Conservation (phyloP, 139 green algal genomes). For the Edaphochlamys debaryana region DNA sequence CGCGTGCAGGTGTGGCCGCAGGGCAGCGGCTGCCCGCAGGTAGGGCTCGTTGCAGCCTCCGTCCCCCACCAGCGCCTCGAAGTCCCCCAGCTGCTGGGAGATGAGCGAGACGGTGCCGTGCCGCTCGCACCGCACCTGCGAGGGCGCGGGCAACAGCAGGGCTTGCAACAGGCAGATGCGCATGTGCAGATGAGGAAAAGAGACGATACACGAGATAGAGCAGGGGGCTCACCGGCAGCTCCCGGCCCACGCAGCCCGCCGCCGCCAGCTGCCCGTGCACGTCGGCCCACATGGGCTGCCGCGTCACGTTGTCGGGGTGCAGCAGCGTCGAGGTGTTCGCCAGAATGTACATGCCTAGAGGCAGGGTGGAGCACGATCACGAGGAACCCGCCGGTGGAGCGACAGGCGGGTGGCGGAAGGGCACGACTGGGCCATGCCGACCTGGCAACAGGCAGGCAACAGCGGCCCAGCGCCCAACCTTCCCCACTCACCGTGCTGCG, state of each 20-base stretch:
- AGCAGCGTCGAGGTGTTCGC: neutral
- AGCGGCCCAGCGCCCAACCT: too few species aligned
- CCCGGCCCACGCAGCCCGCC: neutral
- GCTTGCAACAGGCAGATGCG: too few species aligned
- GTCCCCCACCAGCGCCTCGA: conserved; percentile 58
- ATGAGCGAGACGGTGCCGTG: conserved; percentile 60
- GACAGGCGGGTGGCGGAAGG: too few species aligned
- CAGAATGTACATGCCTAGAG: neutral
- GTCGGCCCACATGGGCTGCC: neutral
- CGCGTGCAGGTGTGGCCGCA: conserved; percentile 74
- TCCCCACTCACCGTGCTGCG: conserved; percentile 59
- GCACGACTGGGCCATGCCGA: too few species aligned
- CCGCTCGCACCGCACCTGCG: conserved; percentile 61
- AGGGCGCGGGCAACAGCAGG: too few species aligned
- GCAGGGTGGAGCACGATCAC: neutral
- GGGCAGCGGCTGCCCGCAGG: conserved; percentile 59
- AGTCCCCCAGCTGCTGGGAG: conserved; percentile 43
- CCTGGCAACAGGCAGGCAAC: too few species aligned
- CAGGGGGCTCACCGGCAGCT: neutral
- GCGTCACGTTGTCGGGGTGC: neutral
- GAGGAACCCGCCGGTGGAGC: too few species aligned
- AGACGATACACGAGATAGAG: too few species aligned
- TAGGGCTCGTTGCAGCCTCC: conserved; percentile 68
- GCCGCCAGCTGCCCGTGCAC: neutral
- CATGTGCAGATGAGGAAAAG: too few species aligned